A percentile compares a stretch with the other conserved stretches of the same genome.
Conservation (phyloP, 306 rosid genomes). For the Cicer pinnatifidum region DNA sequence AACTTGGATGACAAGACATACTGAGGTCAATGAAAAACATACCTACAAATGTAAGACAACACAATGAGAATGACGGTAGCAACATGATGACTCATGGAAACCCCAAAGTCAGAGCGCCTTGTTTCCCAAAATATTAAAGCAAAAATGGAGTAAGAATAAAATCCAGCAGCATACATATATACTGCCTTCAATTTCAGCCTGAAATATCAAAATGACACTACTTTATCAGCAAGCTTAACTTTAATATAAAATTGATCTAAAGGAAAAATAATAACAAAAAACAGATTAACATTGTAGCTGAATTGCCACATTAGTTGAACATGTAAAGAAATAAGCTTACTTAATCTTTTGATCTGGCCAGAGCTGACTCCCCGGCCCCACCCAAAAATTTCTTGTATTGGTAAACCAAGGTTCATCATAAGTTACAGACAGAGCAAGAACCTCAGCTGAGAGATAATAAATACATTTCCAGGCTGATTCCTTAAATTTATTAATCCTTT, state of each 20-base stretch:
- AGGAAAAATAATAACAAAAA: slow-evolving; percentile 16
- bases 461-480: slow-evolving; percentile 98
- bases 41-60: slow-evolving; percentile 93
- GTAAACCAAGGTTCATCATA: slow-evolving; percentile 92
- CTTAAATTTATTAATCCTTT: slow-evolving; percentile 85
- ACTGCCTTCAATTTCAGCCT: slow-evolving; percentile 90
- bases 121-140: slow-evolving; percentile 99
- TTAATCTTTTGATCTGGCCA: slow-evolving; percentile 98
- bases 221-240: slow-evolving; percentile 31
- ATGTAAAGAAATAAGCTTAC: slow-evolving; percentile 55
- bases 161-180: slow-evolving; percentile 94
- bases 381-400: slow-evolving; percentile 82
- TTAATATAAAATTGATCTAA: slow-evolving; percentile 28
- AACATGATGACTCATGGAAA: slow-evolving; percentile 97
- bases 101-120: slow-evolving; percentile 96
- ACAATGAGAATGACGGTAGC: slow-evolving; percentile 87
- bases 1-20: slow-evolving; percentile 41
- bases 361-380: slow-evolving; percentile 94
- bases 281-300: background rate
- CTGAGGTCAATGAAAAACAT: slow-evolving; percentile 46
- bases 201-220: slow-evolving; percentile 45
- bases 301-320: slow-evolving; percentile 32
- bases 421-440: slow-evolving; percentile 77
- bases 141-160: slow-evolving; percentile 93
- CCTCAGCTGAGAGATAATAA: slow-evolving; percentile 86